Conservation (phyloP, 2,329 filamentous ascomycete genomes). For the Pseudogymnoascus sp. region DNA sequence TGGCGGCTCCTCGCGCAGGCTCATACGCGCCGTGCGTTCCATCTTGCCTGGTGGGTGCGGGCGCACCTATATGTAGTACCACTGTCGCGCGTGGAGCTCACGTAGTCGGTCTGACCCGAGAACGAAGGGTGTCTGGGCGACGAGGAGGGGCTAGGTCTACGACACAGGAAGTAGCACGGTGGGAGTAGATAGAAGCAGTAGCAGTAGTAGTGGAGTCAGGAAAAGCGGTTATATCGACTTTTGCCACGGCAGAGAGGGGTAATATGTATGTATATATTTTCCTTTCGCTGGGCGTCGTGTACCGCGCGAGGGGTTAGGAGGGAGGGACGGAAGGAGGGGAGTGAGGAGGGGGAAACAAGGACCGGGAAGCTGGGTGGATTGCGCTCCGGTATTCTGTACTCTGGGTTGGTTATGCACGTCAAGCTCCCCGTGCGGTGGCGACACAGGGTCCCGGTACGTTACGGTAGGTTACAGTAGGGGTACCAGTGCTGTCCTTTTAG, state of each 20-base stretch:
- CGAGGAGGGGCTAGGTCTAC: background rate
- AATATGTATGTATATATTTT: constrained; percentile 1
- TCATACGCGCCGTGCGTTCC: background rate
- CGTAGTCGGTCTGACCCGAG: background rate
- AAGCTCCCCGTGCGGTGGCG: background rate
- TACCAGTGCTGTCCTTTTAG: background rate
- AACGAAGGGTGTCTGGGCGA: background rate
- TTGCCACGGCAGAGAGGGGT: background rate
- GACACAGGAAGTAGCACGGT: background rate
- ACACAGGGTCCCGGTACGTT: background rate
- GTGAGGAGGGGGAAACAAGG: background rate
- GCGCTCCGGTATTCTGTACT: background rate
- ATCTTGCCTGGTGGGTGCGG: background rate
- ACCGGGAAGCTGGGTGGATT: background rate
- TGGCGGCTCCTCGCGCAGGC: background rate
- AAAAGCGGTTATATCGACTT: background rate
- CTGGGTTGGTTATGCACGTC: background rate
- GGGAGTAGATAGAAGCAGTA: background rate
- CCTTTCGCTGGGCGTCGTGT: background rate
- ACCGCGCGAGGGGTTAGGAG: background rate
- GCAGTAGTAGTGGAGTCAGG: background rate
- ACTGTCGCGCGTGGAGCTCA: background rate
- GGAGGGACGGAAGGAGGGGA: background rate
- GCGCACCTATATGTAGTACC: background rate
- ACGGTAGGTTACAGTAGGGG: background rate